Evolutionary conservation across 2,329 filamentous ascomycete species (phyloP).

Genomic region (Monilinia vaccinii-corymbosi): DNA sequence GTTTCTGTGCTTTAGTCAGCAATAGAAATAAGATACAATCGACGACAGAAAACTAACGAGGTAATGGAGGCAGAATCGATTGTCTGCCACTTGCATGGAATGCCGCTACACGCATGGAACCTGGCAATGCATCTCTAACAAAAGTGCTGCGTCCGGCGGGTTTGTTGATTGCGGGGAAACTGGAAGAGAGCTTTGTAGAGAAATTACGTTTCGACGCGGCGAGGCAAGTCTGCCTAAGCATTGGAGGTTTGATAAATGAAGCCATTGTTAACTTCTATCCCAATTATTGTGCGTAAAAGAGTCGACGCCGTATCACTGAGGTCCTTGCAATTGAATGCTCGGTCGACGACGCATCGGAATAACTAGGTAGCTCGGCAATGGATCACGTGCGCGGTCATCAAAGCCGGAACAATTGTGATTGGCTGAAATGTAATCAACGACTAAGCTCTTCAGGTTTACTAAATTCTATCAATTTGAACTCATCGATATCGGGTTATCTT

Average conservation of each 20-base stretch:
- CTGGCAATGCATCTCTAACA: constrained; percentile 33
- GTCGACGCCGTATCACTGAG: background rate
- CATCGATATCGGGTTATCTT: constrained; percentile 12
- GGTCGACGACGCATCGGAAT: constrained; percentile 11
- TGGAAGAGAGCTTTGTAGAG: constrained; percentile 32
- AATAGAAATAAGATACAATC: background rate
- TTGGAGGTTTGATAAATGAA: constrained; percentile 40
- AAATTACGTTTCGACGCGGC: constrained; percentile 36
- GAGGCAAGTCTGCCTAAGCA: constrained; percentile 39
- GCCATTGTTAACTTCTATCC: constrained; percentile 35
- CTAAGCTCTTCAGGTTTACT: constrained; percentile 12
- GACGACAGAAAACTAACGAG: constrained; percentile 54
- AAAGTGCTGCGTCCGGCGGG: constrained; percentile 29
- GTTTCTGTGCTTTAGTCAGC: constrained; percentile 52
- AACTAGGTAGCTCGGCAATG: constrained; percentile 10
- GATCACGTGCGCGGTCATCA: constrained; percentile 9
- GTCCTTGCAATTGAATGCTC: constrained; percentile 5
- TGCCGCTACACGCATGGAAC: constrained; percentile 51
- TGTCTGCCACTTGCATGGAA: constrained; percentile 79
- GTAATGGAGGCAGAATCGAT: constrained; percentile 71
- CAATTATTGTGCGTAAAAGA: constrained; percentile 8
- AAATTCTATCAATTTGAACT: constrained; percentile 11
- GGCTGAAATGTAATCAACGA: constrained; percentile 8
- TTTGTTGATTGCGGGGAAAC: constrained; percentile 28
- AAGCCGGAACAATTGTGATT: constrained; percentile 8